Base-by-base conservation (phyloP, 1,284 basidiomycete genomes). In the Microbotryum silenes-acaulis region DNA sequence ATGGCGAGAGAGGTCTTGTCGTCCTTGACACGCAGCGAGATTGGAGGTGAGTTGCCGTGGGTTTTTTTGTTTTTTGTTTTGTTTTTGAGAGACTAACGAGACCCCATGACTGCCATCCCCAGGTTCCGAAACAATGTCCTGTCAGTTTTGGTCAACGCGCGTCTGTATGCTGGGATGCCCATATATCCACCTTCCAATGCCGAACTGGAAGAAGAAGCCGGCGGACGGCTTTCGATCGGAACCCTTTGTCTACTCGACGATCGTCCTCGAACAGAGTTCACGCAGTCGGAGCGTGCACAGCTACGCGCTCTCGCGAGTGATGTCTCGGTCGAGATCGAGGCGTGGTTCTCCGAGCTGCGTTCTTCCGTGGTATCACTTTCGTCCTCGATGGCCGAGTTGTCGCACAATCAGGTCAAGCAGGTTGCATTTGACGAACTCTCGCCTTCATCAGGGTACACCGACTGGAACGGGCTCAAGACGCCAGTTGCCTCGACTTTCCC, bases 251-350 rank as follows among this genome's bases (percentile, higher is more conserved):
- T 45, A 29, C 56, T 47, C 25, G 42, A 55, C 25, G n/a, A 55
- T 20, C 59, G 65, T 18, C 71, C 71, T n/a, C 63, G 72, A 2
- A 56, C 59, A 42, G 60, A 59, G 10, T 72, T 74, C 58, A 64
- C 64, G 6, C 56, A 62, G 7, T 70, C 67, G 21, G 67, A 74
- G 50, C 65, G 69, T 16, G 59, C 62, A 50, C 67, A 71, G 37
- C 67, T 74, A 59, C 37, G 37, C 37, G 37, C 37, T 18, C 37
- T 42, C 37, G 67, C 61, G 2, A 58, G 42, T 2, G 60, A 66
- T 37, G 59, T 55, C 1, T 56, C 60, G 10, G 61, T 59, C 29
- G 59, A 61, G 25, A 55, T 67, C 54, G 62, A 65, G 33, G 49
- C 54, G 27, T 65, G 68, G 66, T 50, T 48, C n/a, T 42, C 49